Percentiles rank a stretch among this genome's conserved stretches.
Conservation (phyloP, 257 asterid genomes). For the Salvia miltiorrhiza region DNA sequence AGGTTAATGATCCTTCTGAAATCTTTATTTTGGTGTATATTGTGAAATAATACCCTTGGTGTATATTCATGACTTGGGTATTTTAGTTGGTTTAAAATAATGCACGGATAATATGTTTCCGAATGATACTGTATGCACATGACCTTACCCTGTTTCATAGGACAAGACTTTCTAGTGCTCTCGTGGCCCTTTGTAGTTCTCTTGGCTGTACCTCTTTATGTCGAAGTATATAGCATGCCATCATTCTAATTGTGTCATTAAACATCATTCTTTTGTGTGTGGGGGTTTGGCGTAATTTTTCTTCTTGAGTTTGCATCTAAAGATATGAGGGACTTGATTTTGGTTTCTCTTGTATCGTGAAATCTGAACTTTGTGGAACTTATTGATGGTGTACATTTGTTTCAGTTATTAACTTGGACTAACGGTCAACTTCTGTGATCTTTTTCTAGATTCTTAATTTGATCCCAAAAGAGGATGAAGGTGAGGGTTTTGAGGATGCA, state of each 20-base stretch:
- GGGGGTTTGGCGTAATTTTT: not conserved
- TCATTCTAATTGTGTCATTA: not conserved
- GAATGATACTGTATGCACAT: not conserved
- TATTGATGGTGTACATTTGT: slow-evolving; percentile 11
- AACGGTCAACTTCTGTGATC: slow-evolving; percentile 3
- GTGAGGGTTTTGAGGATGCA: slow-evolving; percentile 93
- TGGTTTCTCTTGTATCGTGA: not conserved
- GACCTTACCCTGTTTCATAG: slow-evolving; percentile 1
- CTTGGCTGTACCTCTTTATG: not conserved
- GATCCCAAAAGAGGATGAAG: slow-evolving; percentile 85
- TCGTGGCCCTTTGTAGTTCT: not conserved
- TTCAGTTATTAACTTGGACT: slow-evolving; percentile 3
- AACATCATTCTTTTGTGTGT: not conserved
- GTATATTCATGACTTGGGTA: not conserved
- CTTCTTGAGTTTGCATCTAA: not conserved
- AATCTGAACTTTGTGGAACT: not conserved
- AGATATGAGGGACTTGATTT: not conserved
- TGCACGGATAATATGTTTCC: not conserved
- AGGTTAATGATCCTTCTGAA: slow-evolving; percentile 43
- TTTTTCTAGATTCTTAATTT: slow-evolving; percentile 58
- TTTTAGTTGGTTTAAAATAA: slow-evolving; percentile 4
- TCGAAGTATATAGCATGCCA: not conserved
- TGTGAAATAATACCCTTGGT: not conserved
- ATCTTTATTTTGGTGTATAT: slow-evolving; percentile 1
- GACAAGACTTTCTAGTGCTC: slow-evolving; percentile 1